Evolutionary conservation across 257 asterid species (phyloP).

Genomic region (Solanum chiquidenum): DNA sequence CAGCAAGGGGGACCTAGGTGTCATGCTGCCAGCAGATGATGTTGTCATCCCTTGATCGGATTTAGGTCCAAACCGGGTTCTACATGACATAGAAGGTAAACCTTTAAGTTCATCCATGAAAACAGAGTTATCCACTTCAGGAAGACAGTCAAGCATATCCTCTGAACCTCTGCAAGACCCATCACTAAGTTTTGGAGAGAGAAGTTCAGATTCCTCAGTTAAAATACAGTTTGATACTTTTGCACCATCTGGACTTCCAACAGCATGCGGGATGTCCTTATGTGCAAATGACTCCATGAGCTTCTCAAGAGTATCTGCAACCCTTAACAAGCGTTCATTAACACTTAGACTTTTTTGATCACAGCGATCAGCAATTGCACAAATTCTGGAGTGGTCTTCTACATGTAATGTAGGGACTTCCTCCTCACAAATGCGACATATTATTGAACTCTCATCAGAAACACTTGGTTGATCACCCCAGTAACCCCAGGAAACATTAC

Average conservation of each 20-base stretch:
- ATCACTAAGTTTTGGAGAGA: slow-evolving; percentile 88
- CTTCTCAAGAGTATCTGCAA: slow-evolving; percentile 90
- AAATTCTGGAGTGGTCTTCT: slow-evolving; percentile 96
- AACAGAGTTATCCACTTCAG: slow-evolving; percentile 64
- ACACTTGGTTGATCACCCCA: slow-evolving; percentile 88
- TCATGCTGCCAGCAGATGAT: slow-evolving; percentile 98
- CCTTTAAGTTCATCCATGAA: slow-evolving; percentile 76
- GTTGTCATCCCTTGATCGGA: slow-evolving; percentile 98
- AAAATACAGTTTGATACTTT: slow-evolving; percentile 70
- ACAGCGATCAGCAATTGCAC: slow-evolving; percentile 94
- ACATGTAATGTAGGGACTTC: slow-evolving; percentile 93
- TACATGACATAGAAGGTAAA: slow-evolving; percentile 81
- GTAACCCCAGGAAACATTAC: slow-evolving; percentile 78
- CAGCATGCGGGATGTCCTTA: slow-evolving; percentile 52
- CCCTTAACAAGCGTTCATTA: slow-evolving; percentile 74
- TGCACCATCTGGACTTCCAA: slow-evolving; percentile 72
- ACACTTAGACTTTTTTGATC: slow-evolving; percentile 88
- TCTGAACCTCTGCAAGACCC: slow-evolving; percentile 99
- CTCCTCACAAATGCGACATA: slow-evolving; percentile 98
- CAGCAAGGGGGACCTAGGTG: slow-evolving; percentile 93
- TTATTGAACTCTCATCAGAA: slow-evolving; percentile 84
- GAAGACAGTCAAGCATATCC: slow-evolving; percentile 91
- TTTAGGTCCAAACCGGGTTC: slow-evolving; percentile 86
- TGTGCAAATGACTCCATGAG: slow-evolving; percentile 75
- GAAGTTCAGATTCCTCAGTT: slow-evolving; percentile 79